These are phyloP conservation scores for Boletales sp. DNA, from an alignment of 768 basidiomycete species.

Conservation along the genomic window DNA sequence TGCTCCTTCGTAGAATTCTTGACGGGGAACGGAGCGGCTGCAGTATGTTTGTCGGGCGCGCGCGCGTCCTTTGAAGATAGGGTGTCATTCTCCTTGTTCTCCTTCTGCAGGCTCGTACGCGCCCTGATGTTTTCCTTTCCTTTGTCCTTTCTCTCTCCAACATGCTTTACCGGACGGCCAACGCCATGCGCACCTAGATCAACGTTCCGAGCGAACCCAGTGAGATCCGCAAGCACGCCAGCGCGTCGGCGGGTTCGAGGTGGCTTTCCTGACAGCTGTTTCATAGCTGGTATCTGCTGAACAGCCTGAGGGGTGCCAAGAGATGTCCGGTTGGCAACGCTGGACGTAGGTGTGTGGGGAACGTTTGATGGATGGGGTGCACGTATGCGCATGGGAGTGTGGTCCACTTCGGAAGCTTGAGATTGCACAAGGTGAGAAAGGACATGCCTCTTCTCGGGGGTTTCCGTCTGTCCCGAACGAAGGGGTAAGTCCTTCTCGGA, in stretches of 20 bases:
- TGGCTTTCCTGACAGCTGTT: conserved; percentile 28
- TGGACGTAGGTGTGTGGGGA: conserved; percentile 6
- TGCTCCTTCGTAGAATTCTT: conserved; percentile 17
- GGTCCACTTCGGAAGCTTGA: conserved; percentile 2
- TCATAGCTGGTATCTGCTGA: conserved; percentile 7
- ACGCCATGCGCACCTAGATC: conserved; percentile 29
- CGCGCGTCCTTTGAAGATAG: conserved; percentile 9
- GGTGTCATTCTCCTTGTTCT: conserved; percentile 28
- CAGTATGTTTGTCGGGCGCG: neutral
- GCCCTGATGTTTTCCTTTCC: conserved; percentile 20
- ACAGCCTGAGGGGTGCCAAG: conserved; percentile 14
- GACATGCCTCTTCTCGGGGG: conserved; percentile 4
- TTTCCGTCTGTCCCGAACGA: neutral
- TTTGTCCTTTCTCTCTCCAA: conserved; percentile 28
- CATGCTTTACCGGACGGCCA: conserved; percentile 13
- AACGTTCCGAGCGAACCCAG: conserved; percentile 32
- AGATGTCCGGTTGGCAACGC: conserved; percentile 23
- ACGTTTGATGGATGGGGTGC: neutral
- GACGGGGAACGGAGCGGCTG: conserved; percentile 5
- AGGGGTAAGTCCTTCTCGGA: conserved; percentile 1
- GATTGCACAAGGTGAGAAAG: neutral
- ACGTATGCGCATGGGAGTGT: conserved; percentile 11
- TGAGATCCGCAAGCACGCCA: conserved; percentile 39
- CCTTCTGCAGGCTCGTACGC: conserved; percentile 13
- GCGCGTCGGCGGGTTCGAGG: conserved; percentile 23